Base-by-base conservation (phyloP, 345 rosid genomes). In the Lumnitzera littorea region DNA sequence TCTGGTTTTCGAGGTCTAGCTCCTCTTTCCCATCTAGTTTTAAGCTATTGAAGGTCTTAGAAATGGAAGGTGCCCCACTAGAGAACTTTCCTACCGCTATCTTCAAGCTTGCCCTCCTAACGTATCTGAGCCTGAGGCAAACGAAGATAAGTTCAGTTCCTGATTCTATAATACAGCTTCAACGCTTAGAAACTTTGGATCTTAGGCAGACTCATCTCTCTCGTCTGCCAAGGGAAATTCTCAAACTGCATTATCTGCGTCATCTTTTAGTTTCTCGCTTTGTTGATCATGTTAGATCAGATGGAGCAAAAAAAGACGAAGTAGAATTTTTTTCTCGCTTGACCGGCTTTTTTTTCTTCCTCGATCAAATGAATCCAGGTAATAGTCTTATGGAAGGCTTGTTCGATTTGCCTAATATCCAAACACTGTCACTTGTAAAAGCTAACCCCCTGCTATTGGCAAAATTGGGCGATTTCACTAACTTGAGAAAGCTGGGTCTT, bases 401-500 rank as follows among this genome's bases (percentile, higher is more conserved):
- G 5, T 27, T 27, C 5, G 31, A 27, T 27, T 27, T 3, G 31
- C 31, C 31, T n/a, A 11, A 27, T 1, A 4, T 52, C 27, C 54
- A 52, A 52, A 69, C 61, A 63, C 53, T 68, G 14, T 56, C 65
- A 0, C 71, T 56, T 16, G 12, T 43, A 20, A 60, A 41, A 61
- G 69, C 59, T 7, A 24, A 51, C 24, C 15, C 20, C 0, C 24
- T 5, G 27, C 27, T 17, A 27, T 5, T 67, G 14, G 15, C 12
- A 14, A 43, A 24, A 17, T 36, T 67, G 57, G 57, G 48, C 16
- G 16, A 2, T 0, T 25, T 41, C 46, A 51, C 16, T 49, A 12
- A 43, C 4, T 24, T 70, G 48, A 70, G 51, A 50, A 70, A 25
- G 48, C 43, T 70, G 8, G 49, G 56, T 13, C 51, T 60, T 36